phyloP scores from a whole-genome alignment of 2,329 filamentous ascomycete genomes.

The Diaporthe ilicicola region DNA sequence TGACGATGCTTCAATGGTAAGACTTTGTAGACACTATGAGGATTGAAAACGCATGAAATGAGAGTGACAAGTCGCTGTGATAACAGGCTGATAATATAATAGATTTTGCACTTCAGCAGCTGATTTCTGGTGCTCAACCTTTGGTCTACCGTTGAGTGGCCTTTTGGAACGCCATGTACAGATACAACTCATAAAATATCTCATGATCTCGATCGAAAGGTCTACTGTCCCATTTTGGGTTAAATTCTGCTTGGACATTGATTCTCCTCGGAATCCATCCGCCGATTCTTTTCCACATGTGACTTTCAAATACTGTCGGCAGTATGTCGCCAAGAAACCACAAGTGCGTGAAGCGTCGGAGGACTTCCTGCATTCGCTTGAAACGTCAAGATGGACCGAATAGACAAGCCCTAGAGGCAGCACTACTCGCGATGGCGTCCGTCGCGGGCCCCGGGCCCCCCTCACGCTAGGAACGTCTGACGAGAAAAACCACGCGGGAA shows the following conservation, averaged over 20 bases:
- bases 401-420: background rate
- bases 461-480: background rate
- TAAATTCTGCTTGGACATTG: background rate
- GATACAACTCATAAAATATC: background rate
- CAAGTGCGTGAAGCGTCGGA: background rate
- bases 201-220: background rate
- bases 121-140: no score
- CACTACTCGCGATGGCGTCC: background rate
- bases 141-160: no score
- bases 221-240: background rate
- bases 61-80: no score
- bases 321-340: background rate
- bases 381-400: constrained; percentile 1
- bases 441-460: background rate
- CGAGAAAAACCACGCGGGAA: background rate
- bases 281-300: background rate
- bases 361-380: background rate
- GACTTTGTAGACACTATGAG: no score
- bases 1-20: no score
- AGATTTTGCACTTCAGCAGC: no score
- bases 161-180: no score
- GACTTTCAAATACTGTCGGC: background rate
- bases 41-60: no score
- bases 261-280: background rate
- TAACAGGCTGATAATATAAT: no score